phyloP scores from a whole-genome alignment of 2,329 filamentous ascomycete species.

The Clonostachys rosea region DNA sequence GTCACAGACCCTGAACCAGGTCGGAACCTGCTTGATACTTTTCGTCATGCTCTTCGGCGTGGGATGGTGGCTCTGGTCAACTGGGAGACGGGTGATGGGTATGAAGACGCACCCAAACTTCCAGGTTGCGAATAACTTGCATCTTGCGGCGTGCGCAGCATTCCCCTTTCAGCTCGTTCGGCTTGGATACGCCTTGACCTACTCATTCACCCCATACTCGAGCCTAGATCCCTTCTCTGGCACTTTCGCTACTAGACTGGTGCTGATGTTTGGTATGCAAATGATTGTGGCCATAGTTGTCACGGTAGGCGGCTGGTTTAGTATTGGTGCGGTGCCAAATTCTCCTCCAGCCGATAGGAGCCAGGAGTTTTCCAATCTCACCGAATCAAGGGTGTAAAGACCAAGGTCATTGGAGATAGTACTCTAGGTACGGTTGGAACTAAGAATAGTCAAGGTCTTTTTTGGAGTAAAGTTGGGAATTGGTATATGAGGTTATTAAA shows the following conservation, averaged over 20 bases:
- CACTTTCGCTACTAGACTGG: background rate
- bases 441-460: too few relatives aligned
- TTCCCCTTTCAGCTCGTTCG: background rate
- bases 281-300: background rate
- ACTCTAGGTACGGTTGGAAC: too few relatives aligned
- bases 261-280: background rate
- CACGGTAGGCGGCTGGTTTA: background rate
- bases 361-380: too few relatives aligned
- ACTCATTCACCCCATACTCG: background rate
- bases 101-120: background rate
- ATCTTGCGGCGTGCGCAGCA: background rate
- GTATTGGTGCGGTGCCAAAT: background rate
- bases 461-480: too few relatives aligned
- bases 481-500: too few relatives aligned
- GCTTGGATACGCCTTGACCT: background rate
- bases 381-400: too few relatives aligned
- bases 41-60: background rate
- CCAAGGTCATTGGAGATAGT: too few relatives aligned
- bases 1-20: background rate
- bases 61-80: background rate
- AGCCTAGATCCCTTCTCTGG: background rate
- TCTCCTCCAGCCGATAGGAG: too few relatives aligned
- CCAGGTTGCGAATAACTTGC: background rate
- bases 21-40: background rate
- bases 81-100: background rate